Evolutionary conservation across 345 rosid species (phyloP).

Genomic region (Microcos paniculata): DNA sequence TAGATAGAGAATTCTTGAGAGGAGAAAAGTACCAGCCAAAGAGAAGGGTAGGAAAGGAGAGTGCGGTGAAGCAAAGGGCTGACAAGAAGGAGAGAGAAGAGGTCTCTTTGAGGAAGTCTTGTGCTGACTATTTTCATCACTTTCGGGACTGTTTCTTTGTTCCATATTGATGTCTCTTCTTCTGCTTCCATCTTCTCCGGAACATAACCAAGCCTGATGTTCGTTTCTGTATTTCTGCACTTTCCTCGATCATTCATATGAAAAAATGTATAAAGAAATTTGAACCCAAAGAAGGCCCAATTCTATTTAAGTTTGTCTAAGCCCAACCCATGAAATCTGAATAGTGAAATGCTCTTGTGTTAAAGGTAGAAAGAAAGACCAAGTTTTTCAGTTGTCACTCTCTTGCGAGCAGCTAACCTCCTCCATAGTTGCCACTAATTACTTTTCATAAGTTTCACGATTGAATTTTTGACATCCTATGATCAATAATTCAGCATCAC

Average conservation of each 20-base stretch:
- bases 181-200: conserved; percentile 24
- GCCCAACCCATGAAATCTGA: too few species aligned
- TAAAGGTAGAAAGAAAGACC: too few species aligned
- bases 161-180: conserved; percentile 45
- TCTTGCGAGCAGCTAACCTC: too few species aligned
- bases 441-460: too few species aligned
- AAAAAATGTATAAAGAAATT: too few species aligned
- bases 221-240: background rate
- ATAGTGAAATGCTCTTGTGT: too few species aligned
- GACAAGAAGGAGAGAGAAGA: conserved; percentile 69
- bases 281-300: too few species aligned
- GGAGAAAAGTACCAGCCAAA: conserved; percentile 62
- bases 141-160: conserved; percentile 62
- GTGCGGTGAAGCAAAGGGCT: conserved; percentile 66
- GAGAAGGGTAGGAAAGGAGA: conserved; percentile 58
- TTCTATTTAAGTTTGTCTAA: too few species aligned
- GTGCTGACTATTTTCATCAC: conserved; percentile 73
- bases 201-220: background rate
- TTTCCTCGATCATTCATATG: background rate
- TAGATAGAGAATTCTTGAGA: background rate
- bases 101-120: conserved; percentile 62
- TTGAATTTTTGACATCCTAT: too few species aligned
- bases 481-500: too few species aligned
- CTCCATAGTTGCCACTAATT: too few species aligned
- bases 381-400: too few species aligned